Percentiles rank a stretch among this genome's conserved stretches.
These are phyloP conservation scores for Globisporangium emineosum DNA, from an alignment of 352 stramenopile genomes.

Conservation along the genomic window DNA sequence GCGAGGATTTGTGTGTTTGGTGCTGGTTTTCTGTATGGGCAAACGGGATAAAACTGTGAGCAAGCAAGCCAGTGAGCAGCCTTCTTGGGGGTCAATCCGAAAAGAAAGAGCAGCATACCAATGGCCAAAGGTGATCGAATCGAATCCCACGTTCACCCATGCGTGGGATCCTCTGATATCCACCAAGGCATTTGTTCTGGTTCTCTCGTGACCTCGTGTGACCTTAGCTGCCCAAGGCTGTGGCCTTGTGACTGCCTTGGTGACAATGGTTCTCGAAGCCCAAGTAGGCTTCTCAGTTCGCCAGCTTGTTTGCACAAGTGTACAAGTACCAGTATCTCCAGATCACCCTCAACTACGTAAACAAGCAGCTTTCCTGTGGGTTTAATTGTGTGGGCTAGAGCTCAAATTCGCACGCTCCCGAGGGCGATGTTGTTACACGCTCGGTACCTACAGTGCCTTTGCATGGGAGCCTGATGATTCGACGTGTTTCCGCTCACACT, in stretches of 20 bases:
- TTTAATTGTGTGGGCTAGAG: not conserved
- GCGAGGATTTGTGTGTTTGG: too few species aligned
- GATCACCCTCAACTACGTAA: not conserved
- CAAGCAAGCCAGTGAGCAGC: not conserved
- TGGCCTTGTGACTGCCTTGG: too few species aligned
- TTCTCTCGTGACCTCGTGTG: too few species aligned
- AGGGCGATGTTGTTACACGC: not conserved
- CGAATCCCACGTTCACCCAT: not conserved
- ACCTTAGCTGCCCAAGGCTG: too few species aligned
- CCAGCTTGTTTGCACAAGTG: too few species aligned
- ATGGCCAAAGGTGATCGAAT: not conserved
- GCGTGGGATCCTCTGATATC: not conserved
- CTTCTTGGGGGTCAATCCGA: not conserved
- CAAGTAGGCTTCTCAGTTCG: too few species aligned
- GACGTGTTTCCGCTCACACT: not conserved
- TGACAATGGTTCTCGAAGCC: too few species aligned
- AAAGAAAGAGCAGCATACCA: not conserved
- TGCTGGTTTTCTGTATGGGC: too few species aligned
- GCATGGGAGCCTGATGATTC: too few species aligned
- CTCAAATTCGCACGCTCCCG: not conserved
- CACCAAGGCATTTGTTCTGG: too few species aligned
- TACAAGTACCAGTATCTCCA: not conserved
- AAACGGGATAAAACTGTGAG: too few species aligned
- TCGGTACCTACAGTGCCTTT: too few species aligned
- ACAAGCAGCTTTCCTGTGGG: not conserved